Evolutionary conservation across 805 yeast species (phyloP).

Genomic region (Tetrapisispora taiwanensis): DNA sequence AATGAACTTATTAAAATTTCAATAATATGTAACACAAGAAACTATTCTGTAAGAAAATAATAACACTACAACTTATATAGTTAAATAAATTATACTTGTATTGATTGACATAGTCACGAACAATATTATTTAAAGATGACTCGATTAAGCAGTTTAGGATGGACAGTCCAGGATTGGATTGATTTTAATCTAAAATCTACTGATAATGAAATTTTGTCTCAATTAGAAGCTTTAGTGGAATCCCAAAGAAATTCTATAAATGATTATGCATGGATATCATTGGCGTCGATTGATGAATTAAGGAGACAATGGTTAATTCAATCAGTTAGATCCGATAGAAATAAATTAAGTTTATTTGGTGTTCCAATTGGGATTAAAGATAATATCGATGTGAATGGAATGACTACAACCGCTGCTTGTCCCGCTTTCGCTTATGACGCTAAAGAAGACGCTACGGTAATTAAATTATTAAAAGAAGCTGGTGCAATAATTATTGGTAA

Average conservation of each 20-base stretch:
- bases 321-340: slow-evolving; percentile 49
- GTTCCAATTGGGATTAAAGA: slow-evolving; percentile 94
- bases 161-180: slow-evolving; percentile 78
- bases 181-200: slow-evolving; percentile 53
- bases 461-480: slow-evolving; percentile 59
- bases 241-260: slow-evolving; percentile 37
- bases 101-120: too few relatives aligned
- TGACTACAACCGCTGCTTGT: slow-evolving; percentile 91
- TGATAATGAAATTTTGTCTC: slow-evolving; percentile 47
- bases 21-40: too few relatives aligned
- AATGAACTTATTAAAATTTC: too few relatives aligned
- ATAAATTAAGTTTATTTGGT: slow-evolving; percentile 66
- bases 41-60: too few relatives aligned
- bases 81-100: too few relatives aligned
- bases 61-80: too few relatives aligned
- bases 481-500: slow-evolving; percentile 94
- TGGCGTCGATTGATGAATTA: slow-evolving; percentile 53
- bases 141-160: slow-evolving; percentile 38
- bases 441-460: slow-evolving; percentile 63
- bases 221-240: slow-evolving; percentile 37
- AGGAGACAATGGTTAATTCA: slow-evolving; percentile 69
- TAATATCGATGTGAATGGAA: slow-evolving; percentile 78
- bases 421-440: slow-evolving; percentile 73
- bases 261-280: slow-evolving; percentile 91
- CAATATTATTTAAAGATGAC: neutral